phyloP scores from a whole-genome alignment of 1,139 yeast genomes.

The Nakaseomyces sp. region DNA sequence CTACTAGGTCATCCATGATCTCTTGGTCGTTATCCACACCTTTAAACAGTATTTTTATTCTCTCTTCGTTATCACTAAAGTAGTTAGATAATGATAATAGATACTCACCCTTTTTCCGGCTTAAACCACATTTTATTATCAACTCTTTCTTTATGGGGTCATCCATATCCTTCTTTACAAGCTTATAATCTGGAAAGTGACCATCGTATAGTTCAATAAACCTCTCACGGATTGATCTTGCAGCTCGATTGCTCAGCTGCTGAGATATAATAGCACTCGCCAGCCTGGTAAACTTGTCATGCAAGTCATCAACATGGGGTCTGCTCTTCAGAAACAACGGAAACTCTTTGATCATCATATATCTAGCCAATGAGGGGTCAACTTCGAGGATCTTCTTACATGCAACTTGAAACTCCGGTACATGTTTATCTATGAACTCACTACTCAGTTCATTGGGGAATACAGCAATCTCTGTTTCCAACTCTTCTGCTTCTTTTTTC shows the following conservation, averaged over 20 bases:
- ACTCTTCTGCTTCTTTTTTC: conserved; percentile 6
- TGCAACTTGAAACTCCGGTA: conserved; percentile 39
- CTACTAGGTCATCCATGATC: conserved; percentile 46
- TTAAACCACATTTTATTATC: conserved; percentile 58
- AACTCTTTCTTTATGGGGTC: conserved; percentile 37
- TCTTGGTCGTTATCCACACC: conserved; percentile 35
- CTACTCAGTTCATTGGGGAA: conserved; percentile 32
- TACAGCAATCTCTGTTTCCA: neutral
- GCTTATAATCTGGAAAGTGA: conserved; percentile 46
- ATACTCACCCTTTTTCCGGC: conserved; percentile 61
- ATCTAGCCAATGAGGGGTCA: conserved; percentile 39
- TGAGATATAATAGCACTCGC: conserved; percentile 57
- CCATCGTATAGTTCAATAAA: conserved; percentile 37
- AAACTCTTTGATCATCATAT: conserved; percentile 26
- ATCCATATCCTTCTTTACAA: conserved; percentile 28
- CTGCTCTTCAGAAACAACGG: conserved; percentile 19
- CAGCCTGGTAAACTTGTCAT: conserved; percentile 37
- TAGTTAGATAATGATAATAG: conserved; percentile 52
- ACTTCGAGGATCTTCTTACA: conserved; percentile 34
- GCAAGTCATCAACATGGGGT: conserved; percentile 15
- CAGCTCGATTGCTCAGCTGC: conserved; percentile 83
- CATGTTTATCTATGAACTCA: conserved; percentile 37
- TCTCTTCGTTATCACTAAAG: conserved; percentile 38
- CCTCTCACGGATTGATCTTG: conserved; percentile 48
- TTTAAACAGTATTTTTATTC: conserved; percentile 38